These are phyloP conservation scores for Kwoniella dejecticola DNA, from an alignment of 768 basidiomycete genomes.

Conservation along the genomic window DNA sequence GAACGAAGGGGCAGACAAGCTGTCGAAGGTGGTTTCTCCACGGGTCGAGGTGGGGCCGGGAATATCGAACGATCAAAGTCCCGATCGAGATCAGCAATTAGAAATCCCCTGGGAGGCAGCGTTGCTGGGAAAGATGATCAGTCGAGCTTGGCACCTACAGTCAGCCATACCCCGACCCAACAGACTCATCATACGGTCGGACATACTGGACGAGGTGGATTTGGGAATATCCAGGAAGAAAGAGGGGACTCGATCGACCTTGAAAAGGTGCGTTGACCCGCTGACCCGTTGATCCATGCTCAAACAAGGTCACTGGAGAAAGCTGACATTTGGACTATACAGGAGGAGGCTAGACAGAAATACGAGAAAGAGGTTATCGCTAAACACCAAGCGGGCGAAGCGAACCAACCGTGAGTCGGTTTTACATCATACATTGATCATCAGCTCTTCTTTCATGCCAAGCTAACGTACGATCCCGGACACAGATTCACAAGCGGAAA, in stretches of 20 bases:
- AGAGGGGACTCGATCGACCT: constrained; percentile 32
- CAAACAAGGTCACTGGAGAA: too few relatives aligned
- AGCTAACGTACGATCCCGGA: too few relatives aligned
- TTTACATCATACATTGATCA: too few relatives aligned
- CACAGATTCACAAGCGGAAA: constrained; percentile 7
- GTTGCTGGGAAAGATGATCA: constrained; percentile 12
- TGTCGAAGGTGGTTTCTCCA: constrained; percentile 44
- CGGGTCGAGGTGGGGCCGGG: constrained; percentile 55
- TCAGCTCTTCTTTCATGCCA: not conserved
- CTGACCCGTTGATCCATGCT: not conserved
- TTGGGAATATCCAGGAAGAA: constrained; percentile 49
- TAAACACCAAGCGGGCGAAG: constrained; percentile 39
- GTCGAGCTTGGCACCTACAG: constrained; percentile 9
- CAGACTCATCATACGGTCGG: not conserved
- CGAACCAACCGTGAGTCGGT: constrained; percentile 41
- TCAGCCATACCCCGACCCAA: constrained; percentile 8
- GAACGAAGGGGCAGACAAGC: constrained; percentile 46
- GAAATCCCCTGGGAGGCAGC: constrained; percentile 12
- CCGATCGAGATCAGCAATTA: constrained; percentile 32
- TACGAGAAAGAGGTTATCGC: constrained; percentile 45
- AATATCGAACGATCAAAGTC: constrained; percentile 45
- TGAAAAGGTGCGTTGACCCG: constrained; percentile 38
- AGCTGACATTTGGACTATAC: too few relatives aligned
- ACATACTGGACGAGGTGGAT: constrained; percentile 48
- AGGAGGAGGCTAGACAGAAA: constrained; percentile 37